A percentile compares a stretch with the other conserved stretches of the same genome.
phyloP scores from a whole-genome alignment of 164 flowering plant species.

The Vitis rotundifolia region DNA sequence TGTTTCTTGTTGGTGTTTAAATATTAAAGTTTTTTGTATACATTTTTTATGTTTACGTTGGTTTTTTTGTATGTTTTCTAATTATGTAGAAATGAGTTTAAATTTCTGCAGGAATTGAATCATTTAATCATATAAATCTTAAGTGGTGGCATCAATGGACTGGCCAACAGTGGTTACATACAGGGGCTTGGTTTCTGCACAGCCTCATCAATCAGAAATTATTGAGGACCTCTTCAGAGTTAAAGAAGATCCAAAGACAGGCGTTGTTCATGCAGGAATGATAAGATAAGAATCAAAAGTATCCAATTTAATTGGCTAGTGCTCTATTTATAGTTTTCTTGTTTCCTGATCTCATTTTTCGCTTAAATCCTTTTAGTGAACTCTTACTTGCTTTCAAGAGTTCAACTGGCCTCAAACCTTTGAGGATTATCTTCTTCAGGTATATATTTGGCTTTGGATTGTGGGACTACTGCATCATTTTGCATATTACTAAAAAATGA shows the following conservation, averaged over 20 bases:
- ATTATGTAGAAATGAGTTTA: not conserved
- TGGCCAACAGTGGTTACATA: slow-evolving; percentile 68
- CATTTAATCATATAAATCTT: not conserved
- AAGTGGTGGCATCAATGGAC: slow-evolving; percentile 79
- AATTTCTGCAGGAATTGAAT: not conserved
- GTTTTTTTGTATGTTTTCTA: no score
- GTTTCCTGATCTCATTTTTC: not conserved
- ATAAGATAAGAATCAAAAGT: slow-evolving; percentile 41
- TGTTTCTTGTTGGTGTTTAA: no score
- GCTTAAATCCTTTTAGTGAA: slow-evolving; percentile 44
- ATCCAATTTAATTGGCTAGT: not conserved
- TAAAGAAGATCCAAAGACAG: slow-evolving; percentile 40
- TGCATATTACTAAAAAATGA: not conserved
- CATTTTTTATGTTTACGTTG: no score
- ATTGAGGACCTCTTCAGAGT: slow-evolving; percentile 63
- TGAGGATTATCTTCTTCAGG: slow-evolving; percentile 84
- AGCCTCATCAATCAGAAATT: slow-evolving; percentile 58
- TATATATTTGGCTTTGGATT: not conserved
- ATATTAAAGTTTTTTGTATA: no score
- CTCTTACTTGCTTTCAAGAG: slow-evolving; percentile 48
- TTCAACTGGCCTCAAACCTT: slow-evolving; percentile 56
- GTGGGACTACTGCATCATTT: no score
- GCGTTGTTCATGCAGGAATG: slow-evolving; percentile 55
- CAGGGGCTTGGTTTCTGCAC: slow-evolving; percentile 57
- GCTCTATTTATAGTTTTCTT: not conserved